Evolutionary conservation across 2,329 filamentous ascomycete genomes (phyloP).

Genomic region (Cercospora nicotianae): DNA sequence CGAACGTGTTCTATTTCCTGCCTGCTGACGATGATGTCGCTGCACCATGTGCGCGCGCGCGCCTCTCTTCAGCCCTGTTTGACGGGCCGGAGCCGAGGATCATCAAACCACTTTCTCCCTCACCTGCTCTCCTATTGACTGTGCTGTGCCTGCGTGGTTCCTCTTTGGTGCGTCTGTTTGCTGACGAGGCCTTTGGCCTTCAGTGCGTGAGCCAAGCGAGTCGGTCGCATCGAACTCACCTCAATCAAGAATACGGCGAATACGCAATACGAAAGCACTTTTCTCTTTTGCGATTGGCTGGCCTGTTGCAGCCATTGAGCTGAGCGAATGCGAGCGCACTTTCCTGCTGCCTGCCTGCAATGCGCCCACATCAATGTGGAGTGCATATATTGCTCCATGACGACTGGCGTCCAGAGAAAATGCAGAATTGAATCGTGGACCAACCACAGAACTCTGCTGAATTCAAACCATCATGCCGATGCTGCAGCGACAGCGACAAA

Average conservation of each 20-base stretch:
- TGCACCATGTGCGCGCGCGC: neutral
- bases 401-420: neutral
- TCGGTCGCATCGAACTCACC: neutral
- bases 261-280: neutral
- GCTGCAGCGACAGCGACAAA: neutral
- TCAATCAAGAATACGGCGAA: neutral
- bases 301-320: neutral
- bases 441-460: neutral
- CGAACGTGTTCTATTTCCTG: constrained; percentile 1
- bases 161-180: neutral
- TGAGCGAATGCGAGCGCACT: neutral
- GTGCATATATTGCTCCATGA: neutral
- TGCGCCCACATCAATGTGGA: neutral
- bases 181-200: neutral
- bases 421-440: neutral
- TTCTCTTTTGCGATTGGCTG: neutral
- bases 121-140: neutral
- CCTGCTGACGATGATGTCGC: constrained; percentile 1
- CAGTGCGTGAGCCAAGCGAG: neutral
- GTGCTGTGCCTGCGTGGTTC: neutral
- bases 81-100: neutral
- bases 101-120: neutral
- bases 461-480: neutral
- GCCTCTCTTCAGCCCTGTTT: neutral
- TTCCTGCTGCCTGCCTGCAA: neutral